Evolutionary conservation across 345 rosid genomes (phyloP).

Genomic region (Citrus australasica): DNA sequence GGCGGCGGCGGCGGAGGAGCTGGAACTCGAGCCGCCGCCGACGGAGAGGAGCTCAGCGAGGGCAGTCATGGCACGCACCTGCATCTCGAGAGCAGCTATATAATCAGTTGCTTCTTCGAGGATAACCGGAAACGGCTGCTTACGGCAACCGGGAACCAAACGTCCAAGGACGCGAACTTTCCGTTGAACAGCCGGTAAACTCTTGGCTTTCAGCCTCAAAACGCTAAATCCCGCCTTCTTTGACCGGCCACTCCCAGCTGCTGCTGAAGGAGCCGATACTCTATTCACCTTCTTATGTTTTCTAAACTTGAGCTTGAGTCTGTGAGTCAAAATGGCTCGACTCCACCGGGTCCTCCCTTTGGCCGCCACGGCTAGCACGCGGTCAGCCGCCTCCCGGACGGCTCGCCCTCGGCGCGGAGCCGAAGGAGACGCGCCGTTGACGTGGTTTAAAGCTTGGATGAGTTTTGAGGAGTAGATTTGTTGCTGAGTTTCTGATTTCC

Average conservation of each 20-base stretch:
- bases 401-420: conserved; percentile 57
- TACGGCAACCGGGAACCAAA: conserved; percentile 97
- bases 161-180: conserved; percentile 83
- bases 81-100: conserved; percentile 98
- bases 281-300: conserved; percentile 53
- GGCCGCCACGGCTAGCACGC: conserved; percentile 74
- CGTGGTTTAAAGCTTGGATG: conserved; percentile 55
- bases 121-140: conserved; percentile 79
- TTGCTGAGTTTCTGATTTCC: conserved; percentile 84
- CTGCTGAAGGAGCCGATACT: conserved; percentile 17
- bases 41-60: conserved; percentile 59
- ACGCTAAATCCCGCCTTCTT: conserved; percentile 74
- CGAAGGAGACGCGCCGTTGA: conserved; percentile 33
- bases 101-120: conserved; percentile 94
- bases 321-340: conserved; percentile 72
- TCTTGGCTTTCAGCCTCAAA: conserved; percentile 51
- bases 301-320: conserved; percentile 77
- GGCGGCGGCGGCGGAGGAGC: conserved; percentile 21
- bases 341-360: conserved; percentile 91
- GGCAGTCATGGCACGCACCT: conserved; percentile 84
- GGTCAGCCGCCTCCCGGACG: conserved; percentile 84
- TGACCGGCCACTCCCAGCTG: conserved; percentile 32
- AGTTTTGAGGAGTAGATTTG: conserved; percentile 83
- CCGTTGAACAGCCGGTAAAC: conserved; percentile 70
- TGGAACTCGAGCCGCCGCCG: conserved; percentile 18